These are phyloP conservation scores for Tephrocybe sp. DNA, from an alignment of 768 basidiomycete species.

Conservation along the genomic window DNA sequence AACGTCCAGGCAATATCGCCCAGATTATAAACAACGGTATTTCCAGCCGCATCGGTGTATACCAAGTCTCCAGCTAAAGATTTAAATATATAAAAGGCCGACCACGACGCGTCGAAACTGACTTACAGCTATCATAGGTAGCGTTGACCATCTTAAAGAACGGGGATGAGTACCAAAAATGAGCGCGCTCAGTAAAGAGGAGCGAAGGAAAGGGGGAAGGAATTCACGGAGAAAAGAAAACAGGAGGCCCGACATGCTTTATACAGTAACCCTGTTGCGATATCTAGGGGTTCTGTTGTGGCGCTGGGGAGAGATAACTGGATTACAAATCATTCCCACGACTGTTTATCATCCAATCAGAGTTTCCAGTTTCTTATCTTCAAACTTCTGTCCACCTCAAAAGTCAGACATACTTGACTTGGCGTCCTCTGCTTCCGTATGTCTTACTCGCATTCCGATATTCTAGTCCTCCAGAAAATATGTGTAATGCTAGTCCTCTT, in stretches of 20 bases:
- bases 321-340: conserved; percentile 7
- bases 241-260: conserved; percentile 2
- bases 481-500: too few relatives aligned
- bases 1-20: conserved; percentile 60
- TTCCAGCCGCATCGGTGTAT: conserved; percentile 27
- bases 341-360: conserved; percentile 15
- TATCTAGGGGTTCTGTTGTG: conserved; percentile 7
- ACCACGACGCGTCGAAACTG: too few relatives aligned
- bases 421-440: too few relatives aligned
- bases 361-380: conserved; percentile 1
- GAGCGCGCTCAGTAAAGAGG: neutral
- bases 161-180: too few relatives aligned
- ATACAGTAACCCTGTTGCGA: conserved; percentile 6
- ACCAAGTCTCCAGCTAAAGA: conserved; percentile 34
- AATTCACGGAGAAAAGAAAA: neutral
- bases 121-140: conserved; percentile 27
- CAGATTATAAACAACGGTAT: conserved; percentile 37
- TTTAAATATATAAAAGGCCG: neutral
- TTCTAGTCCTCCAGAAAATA: too few relatives aligned
- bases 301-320: conserved; percentile 9
- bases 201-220: neutral
- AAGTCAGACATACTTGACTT: too few relatives aligned
- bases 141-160: conserved; percentile 28
- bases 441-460: too few relatives aligned
- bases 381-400: neutral